Base-by-base conservation (phyloP, 495 filamentous ascomycete species). In the Xylaria longipes region DNA sequence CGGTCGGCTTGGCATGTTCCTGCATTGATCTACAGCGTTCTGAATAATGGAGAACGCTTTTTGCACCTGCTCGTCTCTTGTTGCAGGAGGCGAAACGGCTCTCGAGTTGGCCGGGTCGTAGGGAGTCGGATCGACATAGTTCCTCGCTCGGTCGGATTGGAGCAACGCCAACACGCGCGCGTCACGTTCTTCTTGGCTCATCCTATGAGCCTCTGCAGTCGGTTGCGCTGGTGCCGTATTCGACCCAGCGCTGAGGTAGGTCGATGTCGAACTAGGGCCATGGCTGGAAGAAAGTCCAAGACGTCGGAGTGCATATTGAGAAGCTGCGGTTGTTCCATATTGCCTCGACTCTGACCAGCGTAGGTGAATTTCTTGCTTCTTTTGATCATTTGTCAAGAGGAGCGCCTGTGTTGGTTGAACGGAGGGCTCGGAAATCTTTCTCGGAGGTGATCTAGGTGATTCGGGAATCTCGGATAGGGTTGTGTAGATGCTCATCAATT, bases 401-500 rank as follows among this genome's bases (percentile, higher is more conserved):
- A 68, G n/a, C 60, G 69, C 25, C 71, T 52, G 50, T 68, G 76
- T 70, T 57, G 37, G 70, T 41, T 72, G 69, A 7, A 43, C 65
- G 11, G 58, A 29, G 48, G 57, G 69, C 57, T 74, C 68, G 14
- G 72, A 56, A 12, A 75, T 62, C 66, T 74, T 77, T 56, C 77
- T 74, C 8, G 85, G 79, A 4, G 94, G 93, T 65, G 97, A 95
- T 68, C 90, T 89, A 2, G 95, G 92, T 0, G 91, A 89, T 1
- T 89, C 82, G 5, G 95, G 95, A 71, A 97, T 91, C 74, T 97
- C 94, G 8, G 87, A 87, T 43, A 82, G 79, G 65, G 89, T 89
- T 2, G 91, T 88, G 75, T 97, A 96, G 71, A 94, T 88, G 6
- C 91, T 92, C 89, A 97, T 94, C 41, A 97, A 87, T 31, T 92